Conservation (phyloP, 805 yeast genomes). For the Candida yuanshanica region DNA sequence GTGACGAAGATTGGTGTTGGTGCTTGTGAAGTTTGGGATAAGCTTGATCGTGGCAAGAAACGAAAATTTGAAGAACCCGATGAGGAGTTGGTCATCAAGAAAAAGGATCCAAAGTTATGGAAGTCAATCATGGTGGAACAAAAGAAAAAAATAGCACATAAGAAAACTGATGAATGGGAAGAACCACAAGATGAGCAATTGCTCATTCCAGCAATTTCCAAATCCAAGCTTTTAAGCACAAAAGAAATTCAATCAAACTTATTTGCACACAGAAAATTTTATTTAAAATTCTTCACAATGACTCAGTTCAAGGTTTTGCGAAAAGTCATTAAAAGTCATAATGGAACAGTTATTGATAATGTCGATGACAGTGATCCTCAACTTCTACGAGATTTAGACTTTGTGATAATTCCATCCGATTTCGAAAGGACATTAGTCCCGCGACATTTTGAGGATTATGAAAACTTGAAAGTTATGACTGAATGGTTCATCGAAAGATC, state of each 20-base stretch:
- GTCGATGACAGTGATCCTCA: not conserved
- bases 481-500: slow-evolving; percentile 82
- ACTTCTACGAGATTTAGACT: slow-evolving; percentile 5
- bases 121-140: slow-evolving; percentile 28
- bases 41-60: slow-evolving; percentile 13
- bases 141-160: slow-evolving; percentile 1
- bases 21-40: slow-evolving; percentile 26
- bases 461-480: slow-evolving; percentile 40
- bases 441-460: slow-evolving; percentile 12
- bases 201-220: not conserved
- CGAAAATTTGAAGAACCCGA: slow-evolving; percentile 10
- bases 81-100: slow-evolving; percentile 12
- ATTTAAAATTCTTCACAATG: slow-evolving; percentile 35
- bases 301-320: slow-evolving; percentile 33
- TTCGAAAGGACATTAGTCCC: slow-evolving; percentile 13
- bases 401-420: slow-evolving; percentile 18
- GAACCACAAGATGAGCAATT: slow-evolving; percentile 9
- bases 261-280: slow-evolving; percentile 39
- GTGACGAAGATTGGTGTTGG: slow-evolving; percentile 24
- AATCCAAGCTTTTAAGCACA: not conserved
- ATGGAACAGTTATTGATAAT: slow-evolving; percentile 29
- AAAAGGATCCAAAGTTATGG: slow-evolving; percentile 34
- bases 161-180: slow-evolving; percentile 19
- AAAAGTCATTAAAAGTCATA: slow-evolving; percentile 40
- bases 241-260: slow-evolving; percentile 20